phyloP scores from a whole-genome alignment of 2,329 filamentous ascomycete genomes.

The Colletotrichum phormii region DNA sequence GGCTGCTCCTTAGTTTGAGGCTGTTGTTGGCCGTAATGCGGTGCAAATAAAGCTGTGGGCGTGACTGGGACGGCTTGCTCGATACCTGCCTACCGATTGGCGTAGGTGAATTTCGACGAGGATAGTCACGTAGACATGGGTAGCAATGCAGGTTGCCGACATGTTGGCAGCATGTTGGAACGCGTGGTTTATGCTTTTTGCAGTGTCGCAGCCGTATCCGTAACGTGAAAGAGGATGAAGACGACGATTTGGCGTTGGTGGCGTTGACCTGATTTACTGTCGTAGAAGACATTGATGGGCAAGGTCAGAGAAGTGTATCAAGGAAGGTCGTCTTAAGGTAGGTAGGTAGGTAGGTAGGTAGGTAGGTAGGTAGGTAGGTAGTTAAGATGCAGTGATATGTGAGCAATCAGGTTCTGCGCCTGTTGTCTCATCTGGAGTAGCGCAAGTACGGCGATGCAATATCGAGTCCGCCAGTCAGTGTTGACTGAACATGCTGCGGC shows the following conservation, averaged over 20 bases:
- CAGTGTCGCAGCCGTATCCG: not conserved
- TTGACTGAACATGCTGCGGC: not conserved
- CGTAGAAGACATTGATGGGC: not conserved
- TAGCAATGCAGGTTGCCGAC: slow-evolving; percentile 3
- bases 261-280: not conserved
- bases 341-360: too few relatives aligned
- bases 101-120: not conserved
- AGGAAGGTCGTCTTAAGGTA: not conserved
- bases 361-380: too few relatives aligned
- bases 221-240: not conserved
- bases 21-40: not conserved
- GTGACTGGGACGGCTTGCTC: not conserved
- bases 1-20: not conserved
- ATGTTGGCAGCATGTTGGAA: not conserved
- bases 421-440: not conserved
- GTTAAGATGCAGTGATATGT: not conserved
- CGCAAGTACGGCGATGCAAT: not conserved
- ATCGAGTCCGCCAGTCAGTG: not conserved
- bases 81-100: not conserved
- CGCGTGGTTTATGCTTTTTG: slow-evolving; percentile 6
- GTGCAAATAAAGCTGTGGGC: not conserved
- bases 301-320: not conserved
- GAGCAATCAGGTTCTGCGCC: not conserved
- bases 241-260: not conserved
- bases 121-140: not conserved